Evolutionary conservation across 495 filamentous ascomycete species (phyloP).

Genomic region (Opeltia flavorubescens): DNA sequence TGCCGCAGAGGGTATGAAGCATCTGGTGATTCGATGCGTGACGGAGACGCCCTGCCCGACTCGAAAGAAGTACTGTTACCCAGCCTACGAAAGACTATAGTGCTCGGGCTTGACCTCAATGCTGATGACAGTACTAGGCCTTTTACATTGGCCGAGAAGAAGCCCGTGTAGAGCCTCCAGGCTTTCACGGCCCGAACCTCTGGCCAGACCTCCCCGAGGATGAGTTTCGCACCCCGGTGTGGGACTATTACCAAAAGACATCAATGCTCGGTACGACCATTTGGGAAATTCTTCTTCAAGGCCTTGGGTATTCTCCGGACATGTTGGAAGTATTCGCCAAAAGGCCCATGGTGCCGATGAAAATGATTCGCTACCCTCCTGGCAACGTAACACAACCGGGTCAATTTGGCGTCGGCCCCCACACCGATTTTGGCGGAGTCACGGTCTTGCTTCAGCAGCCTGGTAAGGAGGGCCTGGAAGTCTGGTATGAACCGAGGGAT

Average conservation of each 20-base stretch:
- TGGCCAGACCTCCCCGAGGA: constrained; percentile 33
- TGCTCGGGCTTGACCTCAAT: neutral
- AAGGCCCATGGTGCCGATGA: constrained; percentile 28
- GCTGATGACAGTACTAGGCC: constrained; percentile 7
- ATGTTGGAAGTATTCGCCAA: constrained; percentile 31
- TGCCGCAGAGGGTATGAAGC: constrained; percentile 27
- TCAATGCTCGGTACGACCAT: constrained; percentile 21
- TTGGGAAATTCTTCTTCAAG: constrained; percentile 24
- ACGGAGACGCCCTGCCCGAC: constrained; percentile 22
- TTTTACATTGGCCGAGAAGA: constrained; percentile 25
- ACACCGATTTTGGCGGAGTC: constrained; percentile 28
- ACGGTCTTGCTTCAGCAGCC: constrained; percentile 30
- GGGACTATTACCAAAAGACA: constrained; percentile 32
- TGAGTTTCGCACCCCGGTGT: constrained; percentile 31
- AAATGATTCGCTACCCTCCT: constrained; percentile 31
- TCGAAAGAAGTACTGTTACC: constrained; percentile 22
- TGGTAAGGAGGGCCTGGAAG: constrained; percentile 28
- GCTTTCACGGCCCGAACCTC: constrained; percentile 30
- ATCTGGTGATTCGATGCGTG: constrained; percentile 15
- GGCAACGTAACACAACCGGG: constrained; percentile 19
- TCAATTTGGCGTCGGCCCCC: constrained; percentile 30
- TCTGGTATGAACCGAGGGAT: constrained; percentile 23
- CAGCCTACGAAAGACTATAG: neutral
- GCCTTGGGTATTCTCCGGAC: constrained; percentile 22
- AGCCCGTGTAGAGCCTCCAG: constrained; percentile 10